Conservation (phyloP, 2,329 filamentous ascomycete species). For the Colletotrichum sp. region DNA sequence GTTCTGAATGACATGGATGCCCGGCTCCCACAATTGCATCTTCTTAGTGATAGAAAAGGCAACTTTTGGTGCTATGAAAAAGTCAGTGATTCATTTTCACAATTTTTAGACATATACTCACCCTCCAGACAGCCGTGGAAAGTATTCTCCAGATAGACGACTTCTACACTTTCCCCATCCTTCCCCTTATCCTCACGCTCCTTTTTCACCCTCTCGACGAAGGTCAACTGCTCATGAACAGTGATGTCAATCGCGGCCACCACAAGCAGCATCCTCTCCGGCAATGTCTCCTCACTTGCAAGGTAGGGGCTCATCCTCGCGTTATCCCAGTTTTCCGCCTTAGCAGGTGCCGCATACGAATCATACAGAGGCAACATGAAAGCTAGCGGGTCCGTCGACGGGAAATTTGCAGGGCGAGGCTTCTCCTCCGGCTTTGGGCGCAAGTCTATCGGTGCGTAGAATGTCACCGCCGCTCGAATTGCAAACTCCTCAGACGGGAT, state of each 20-base stretch:
- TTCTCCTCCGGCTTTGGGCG: constrained; percentile 44
- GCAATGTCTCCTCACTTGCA: constrained; percentile 36
- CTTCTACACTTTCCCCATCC: neutral
- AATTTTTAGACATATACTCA: neutral
- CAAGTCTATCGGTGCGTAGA: constrained; percentile 45
- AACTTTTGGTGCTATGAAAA: neutral
- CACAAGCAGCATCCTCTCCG: constrained; percentile 42
- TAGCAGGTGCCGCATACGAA: constrained; percentile 40
- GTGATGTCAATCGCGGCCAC: constrained; percentile 46
- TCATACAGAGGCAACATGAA: constrained; percentile 48
- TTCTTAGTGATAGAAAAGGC: neutral
- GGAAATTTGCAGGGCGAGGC: constrained; percentile 34
- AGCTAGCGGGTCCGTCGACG: constrained; percentile 39
- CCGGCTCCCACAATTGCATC: neutral
- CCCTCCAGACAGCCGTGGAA: constrained; percentile 17
- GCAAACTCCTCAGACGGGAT: neutral
- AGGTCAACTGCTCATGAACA: constrained; percentile 41
- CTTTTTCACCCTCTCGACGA: constrained; percentile 35
- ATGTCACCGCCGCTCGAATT: constrained; percentile 43
- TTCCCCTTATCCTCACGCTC: constrained; percentile 15
- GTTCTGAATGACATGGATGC: neutral
- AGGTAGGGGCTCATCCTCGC: constrained; percentile 42
- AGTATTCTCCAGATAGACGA: neutral
- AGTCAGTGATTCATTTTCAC: neutral
- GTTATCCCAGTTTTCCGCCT: constrained; percentile 31